phyloP scores from a whole-genome alignment of 352 stramenopile genomes.

The Phytophthora niederhauseri region DNA sequence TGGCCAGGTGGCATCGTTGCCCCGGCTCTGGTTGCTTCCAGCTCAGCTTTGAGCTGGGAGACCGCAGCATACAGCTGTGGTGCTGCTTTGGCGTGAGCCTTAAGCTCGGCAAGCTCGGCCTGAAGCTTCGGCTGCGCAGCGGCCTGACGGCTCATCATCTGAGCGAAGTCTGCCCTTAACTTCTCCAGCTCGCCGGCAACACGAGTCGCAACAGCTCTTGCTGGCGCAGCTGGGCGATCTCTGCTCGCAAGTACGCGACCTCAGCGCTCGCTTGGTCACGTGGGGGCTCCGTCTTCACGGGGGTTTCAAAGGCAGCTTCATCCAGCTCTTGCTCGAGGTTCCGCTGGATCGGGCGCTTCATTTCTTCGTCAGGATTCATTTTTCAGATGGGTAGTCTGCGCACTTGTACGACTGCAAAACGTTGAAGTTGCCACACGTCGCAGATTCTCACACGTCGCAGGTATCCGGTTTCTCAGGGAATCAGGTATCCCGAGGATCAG shows the following conservation, averaged over 20 bases:
- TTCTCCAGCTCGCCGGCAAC: background rate
- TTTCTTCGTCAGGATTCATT: background rate
- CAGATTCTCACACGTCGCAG: background rate
- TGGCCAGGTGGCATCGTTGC: background rate
- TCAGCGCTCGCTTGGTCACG: background rate
- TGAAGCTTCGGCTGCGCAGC: background rate
- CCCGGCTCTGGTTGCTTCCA: background rate
- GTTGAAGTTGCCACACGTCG: background rate
- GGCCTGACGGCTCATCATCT: background rate
- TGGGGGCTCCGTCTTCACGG: too few relatives aligned
- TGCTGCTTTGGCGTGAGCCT: background rate
- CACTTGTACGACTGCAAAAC: background rate
- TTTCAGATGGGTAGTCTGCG: background rate
- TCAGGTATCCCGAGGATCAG: background rate
- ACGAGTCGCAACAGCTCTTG: too few relatives aligned
- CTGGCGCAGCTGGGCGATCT: background rate
- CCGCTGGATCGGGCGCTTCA: background rate
- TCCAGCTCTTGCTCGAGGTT: background rate
- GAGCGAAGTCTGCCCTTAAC: background rate
- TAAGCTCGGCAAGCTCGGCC: background rate
- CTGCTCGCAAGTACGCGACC: background rate
- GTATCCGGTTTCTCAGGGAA: background rate
- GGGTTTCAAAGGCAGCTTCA: too few relatives aligned
- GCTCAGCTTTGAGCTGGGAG: background rate
- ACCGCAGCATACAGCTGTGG: conserved; percentile 5